Percentiles rank a stretch among this genome's conserved stretches.
Evolutionary conservation across 768 basidiomycete species (phyloP).

Genomic region (Lentinula raphanica): DNA sequence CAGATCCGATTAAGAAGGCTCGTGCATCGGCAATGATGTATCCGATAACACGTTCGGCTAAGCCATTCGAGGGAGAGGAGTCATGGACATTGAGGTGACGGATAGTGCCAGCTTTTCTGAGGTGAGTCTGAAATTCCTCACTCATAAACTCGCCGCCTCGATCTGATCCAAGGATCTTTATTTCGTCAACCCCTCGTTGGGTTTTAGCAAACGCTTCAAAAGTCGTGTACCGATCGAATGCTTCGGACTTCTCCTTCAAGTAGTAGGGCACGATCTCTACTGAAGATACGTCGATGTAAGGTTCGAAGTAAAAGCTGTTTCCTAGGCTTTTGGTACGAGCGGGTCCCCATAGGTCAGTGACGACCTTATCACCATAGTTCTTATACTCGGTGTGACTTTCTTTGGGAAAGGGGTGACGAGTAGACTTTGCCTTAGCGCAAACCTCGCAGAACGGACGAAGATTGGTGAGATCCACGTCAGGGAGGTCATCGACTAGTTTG

Average conservation of each 20-base stretch:
- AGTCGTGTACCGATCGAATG: constrained; percentile 13
- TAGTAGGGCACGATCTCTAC: constrained; percentile 15
- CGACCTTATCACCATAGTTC: constrained; percentile 15
- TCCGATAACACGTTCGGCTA: constrained; percentile 21
- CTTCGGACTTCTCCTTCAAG: constrained; percentile 12
- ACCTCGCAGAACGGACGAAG: constrained; percentile 16
- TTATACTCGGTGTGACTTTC: constrained; percentile 11
- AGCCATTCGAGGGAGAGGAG: constrained; percentile 27
- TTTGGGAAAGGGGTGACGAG: constrained; percentile 18
- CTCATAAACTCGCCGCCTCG: constrained; percentile 26
- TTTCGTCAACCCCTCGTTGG: constrained; percentile 14
- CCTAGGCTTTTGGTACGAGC: constrained; percentile 15
- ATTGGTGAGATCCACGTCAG: constrained; percentile 8
- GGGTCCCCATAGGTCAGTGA: constrained; percentile 22
- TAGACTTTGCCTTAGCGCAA: constrained; percentile 22
- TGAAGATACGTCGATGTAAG: constrained; percentile 11
- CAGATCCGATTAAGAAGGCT: no score
- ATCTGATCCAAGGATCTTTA: constrained; percentile 12
- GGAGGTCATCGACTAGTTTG: constrained; percentile 17
- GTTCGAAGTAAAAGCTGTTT: constrained; percentile 12
- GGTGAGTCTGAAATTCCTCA: constrained; percentile 19
- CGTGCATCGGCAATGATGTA: no score
- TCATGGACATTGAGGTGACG: constrained; percentile 29
- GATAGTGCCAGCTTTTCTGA: constrained; percentile 20
- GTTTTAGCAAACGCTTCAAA: constrained; percentile 22